phyloP scores from a whole-genome alignment of 768 basidiomycete species.

The Russula griseocarnosa region DNA sequence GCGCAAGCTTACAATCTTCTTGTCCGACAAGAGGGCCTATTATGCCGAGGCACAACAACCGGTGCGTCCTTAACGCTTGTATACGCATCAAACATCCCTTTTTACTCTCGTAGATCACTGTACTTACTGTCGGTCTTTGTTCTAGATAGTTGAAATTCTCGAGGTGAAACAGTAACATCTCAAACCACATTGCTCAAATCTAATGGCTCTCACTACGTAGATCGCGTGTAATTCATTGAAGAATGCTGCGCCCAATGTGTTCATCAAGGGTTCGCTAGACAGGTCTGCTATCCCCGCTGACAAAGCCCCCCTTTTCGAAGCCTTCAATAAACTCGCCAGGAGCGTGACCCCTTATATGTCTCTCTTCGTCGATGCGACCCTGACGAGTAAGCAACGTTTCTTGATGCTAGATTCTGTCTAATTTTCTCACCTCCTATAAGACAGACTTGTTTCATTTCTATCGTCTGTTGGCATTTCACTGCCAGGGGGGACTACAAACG shows the following conservation, averaged over 20 bases:
- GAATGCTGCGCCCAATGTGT: constrained; percentile 16
- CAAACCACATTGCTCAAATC: constrained; percentile 6
- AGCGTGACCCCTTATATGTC: constrained; percentile 6
- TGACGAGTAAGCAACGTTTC: constrained; percentile 14
- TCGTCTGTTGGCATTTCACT: constrained; percentile 8
- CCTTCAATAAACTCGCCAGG: constrained; percentile 14
- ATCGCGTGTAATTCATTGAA: constrained; percentile 11
- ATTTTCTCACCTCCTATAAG: constrained; percentile 14
- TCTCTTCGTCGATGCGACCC: neutral
- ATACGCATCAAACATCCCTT: neutral
- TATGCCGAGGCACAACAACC: constrained; percentile 14
- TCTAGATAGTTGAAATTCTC: constrained; percentile 18
- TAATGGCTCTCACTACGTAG: neutral
- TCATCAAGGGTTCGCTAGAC: constrained; percentile 8
- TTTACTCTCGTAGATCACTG: neutral
- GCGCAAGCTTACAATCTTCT: constrained; percentile 7
- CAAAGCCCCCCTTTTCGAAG: constrained; percentile 16
- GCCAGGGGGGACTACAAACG: neutral
- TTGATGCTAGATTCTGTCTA: neutral
- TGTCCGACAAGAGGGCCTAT: constrained; percentile 13
- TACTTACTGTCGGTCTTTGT: neutral
- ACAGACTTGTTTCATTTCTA: constrained; percentile 14
- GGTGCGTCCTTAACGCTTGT: constrained; percentile 3
- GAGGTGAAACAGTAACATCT: constrained; percentile 14
- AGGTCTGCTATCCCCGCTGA: constrained; percentile 6